Conservation (phyloP, 2,329 filamentous ascomycete species). For the Aspergillus sp. region DNA sequence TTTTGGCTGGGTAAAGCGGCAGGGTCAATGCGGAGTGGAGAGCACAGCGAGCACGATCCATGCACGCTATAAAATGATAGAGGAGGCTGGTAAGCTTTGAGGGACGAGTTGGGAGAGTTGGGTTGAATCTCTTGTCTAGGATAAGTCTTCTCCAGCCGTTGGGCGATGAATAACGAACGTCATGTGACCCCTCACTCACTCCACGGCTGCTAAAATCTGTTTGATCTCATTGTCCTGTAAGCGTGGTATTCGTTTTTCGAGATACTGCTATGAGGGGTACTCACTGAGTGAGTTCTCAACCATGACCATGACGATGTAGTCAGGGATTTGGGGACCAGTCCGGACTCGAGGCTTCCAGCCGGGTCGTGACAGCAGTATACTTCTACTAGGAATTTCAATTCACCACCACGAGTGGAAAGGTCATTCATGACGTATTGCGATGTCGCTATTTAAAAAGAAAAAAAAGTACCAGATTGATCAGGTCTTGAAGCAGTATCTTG, state of each 20-base stretch:
- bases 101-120: background rate
- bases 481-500: no score
- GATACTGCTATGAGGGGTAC: no score
- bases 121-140: background rate
- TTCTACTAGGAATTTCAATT: background rate
- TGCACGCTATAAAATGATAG: background rate
- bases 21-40: background rate
- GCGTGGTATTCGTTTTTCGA: background rate
- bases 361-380: background rate
- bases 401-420: background rate
- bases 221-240: background rate
- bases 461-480: no score
- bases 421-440: background rate
- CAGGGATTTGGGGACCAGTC: background rate
- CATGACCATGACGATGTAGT: no score
- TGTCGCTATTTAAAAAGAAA: background rate
- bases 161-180: background rate
- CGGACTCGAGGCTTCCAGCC: background rate
- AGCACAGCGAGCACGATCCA: background rate
- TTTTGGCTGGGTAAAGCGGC: background rate
- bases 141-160: background rate
- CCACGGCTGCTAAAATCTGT: background rate
- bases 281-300: no score
- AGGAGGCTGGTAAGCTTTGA: background rate
- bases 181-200: conserved; percentile 8